Evolutionary conservation across 192 early-diverging fungal genomes (phyloP).

Genomic region (Backusella liffmaniae): DNA sequence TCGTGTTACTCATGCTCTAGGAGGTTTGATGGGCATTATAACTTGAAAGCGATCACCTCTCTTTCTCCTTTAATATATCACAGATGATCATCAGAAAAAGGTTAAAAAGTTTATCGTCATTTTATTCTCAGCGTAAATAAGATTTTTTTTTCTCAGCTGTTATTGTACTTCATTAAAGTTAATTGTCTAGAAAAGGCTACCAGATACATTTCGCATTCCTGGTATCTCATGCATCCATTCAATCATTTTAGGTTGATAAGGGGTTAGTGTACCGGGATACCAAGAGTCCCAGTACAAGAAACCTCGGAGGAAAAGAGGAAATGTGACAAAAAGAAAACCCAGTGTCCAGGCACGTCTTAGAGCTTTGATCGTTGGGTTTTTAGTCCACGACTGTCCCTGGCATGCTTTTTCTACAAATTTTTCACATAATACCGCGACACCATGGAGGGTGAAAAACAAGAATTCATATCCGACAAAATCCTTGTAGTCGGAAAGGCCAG

Average conservation of each 20-base stretch:
- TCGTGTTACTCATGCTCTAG: background rate
- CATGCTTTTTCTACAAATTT: background rate
- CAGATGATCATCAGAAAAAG: slow-evolving; percentile 1
- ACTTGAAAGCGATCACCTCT: background rate
- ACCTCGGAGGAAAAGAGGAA: background rate
- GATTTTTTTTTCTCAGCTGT: background rate
- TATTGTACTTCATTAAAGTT: slow-evolving; percentile 6
- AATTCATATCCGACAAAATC: slow-evolving; percentile 1
- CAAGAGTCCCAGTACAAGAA: slow-evolving; percentile 2
- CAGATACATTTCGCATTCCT: background rate
- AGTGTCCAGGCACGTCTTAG: background rate
- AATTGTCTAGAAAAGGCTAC: slow-evolving; percentile 7
- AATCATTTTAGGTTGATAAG: background rate
- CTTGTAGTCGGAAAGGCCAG: background rate
- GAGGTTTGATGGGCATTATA: background rate
- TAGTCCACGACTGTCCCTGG: slow-evolving; percentile 6
- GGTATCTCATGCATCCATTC: slow-evolving; percentile 6
- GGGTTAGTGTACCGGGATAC: background rate
- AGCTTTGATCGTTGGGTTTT: background rate
- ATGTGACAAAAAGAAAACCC: background rate
- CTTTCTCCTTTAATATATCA: background rate
- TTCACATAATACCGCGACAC: background rate
- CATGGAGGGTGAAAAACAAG: background rate
- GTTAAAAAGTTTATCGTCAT: background rate
- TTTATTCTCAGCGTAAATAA: slow-evolving; percentile 9